Conservation (phyloP, 2,329 filamentous ascomycete genomes). For the Corinectria fuckeliana region DNA sequence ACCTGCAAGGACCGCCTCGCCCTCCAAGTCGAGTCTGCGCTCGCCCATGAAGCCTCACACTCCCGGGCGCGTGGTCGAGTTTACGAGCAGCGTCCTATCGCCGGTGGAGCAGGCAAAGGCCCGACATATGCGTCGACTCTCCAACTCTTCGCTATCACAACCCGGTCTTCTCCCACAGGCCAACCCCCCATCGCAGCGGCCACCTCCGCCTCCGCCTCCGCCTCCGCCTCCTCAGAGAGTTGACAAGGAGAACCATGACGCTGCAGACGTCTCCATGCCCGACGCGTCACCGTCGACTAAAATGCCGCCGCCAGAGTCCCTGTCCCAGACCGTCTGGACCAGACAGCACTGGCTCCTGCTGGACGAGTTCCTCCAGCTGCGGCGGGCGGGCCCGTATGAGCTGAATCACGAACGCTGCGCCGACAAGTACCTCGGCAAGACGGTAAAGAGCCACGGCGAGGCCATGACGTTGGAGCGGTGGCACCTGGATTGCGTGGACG, state of each 20-base stretch:
- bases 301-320: slow-evolving; percentile 23
- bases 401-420: slow-evolving; percentile 38
- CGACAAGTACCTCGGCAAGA: slow-evolving; percentile 54
- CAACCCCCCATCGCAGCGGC: no score
- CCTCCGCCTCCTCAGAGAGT: slow-evolving; percentile 25
- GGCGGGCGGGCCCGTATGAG: slow-evolving; percentile 48
- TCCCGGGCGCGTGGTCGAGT: slow-evolving; percentile 64
- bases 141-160: slow-evolving; percentile 33
- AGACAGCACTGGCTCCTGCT: slow-evolving; percentile 61
- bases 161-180: slow-evolving; percentile 18
- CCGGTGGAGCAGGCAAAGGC: slow-evolving; percentile 50
- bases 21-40: slow-evolving; percentile 62
- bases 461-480: slow-evolving; percentile 58
- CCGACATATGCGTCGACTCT: slow-evolving; percentile 41
- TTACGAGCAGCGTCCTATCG: slow-evolving; percentile 58
- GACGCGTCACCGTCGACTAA: slow-evolving; percentile 38
- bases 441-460: slow-evolving; percentile 54
- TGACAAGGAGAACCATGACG: slow-evolving; percentile 44
- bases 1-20: slow-evolving; percentile 59
- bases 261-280: slow-evolving; percentile 36
- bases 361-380: slow-evolving; percentile 58
- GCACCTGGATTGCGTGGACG: slow-evolving; percentile 65
- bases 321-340: slow-evolving; percentile 56
- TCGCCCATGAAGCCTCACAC: slow-evolving; percentile 64
- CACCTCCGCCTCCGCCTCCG: no score